Evolutionary conservation across 257 asterid genomes (phyloP).

Genomic region (Mentha longifolia): DNA sequence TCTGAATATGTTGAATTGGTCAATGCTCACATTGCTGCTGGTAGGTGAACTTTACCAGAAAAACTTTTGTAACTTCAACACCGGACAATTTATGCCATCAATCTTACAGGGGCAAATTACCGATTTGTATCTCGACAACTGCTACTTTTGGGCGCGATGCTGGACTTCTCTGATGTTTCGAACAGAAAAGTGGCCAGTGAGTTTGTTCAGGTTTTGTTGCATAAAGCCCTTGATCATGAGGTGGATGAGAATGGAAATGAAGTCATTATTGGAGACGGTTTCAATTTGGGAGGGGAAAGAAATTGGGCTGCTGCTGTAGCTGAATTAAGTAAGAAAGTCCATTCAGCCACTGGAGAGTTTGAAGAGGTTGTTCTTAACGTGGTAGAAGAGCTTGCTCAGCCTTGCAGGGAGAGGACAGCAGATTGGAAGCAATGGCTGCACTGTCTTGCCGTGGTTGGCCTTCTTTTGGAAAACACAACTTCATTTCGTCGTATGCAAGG

Average conservation of each 20-base stretch:
- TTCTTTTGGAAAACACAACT: slow-evolving; percentile 74
- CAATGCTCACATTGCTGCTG: slow-evolving; percentile 80
- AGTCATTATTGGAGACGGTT: slow-evolving; percentile 82
- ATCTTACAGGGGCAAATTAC: slow-evolving; percentile 71
- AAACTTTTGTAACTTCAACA: slow-evolving; percentile 13
- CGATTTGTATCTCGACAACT: slow-evolving; percentile 89
- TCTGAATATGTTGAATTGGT: slow-evolving; percentile 77
- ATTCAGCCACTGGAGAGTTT: slow-evolving; percentile 80
- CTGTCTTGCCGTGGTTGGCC: slow-evolving; percentile 80
- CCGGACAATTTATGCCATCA: slow-evolving; percentile 27
- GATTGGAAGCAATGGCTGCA: slow-evolving; percentile 88
- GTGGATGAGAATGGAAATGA: slow-evolving; percentile 76
- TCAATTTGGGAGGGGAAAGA: slow-evolving; percentile 93
- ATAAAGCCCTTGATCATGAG: slow-evolving; percentile 72
- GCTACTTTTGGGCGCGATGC: slow-evolving; percentile 81
- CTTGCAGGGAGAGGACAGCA: slow-evolving; percentile 97
- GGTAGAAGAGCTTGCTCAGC: slow-evolving; percentile 81
- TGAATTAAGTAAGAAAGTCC: slow-evolving; percentile 76
- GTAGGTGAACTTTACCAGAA: slow-evolving; percentile 52
- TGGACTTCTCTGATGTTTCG: slow-evolving; percentile 88
- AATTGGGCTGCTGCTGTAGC: slow-evolving; percentile 94
- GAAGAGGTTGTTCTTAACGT: slow-evolving; percentile 78
- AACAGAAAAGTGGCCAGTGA: slow-evolving; percentile 85
- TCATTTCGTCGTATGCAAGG: slow-evolving; percentile 78
- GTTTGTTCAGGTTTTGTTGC: slow-evolving; percentile 75